These are phyloP conservation scores for Penicillium thymicola DNA, from an alignment of 2,329 filamentous ascomycete species.

Conservation along the genomic window DNA sequence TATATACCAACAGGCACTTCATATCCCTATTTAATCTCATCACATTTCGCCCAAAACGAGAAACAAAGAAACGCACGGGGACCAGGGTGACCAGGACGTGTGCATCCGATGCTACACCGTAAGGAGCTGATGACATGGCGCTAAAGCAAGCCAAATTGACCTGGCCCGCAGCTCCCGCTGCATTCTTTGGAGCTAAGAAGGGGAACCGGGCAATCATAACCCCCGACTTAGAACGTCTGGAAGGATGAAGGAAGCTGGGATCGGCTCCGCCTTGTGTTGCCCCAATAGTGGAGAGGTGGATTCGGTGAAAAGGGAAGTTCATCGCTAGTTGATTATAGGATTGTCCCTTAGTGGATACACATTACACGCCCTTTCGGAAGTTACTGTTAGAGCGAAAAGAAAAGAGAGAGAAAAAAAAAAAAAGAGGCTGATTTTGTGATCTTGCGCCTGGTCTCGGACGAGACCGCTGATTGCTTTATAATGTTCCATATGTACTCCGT, in stretches of 20 bases:
- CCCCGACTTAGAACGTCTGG: constrained; percentile 22
- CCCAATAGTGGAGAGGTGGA: constrained; percentile 6
- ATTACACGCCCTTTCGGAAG: constrained; percentile 9
- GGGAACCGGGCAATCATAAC: constrained; percentile 14
- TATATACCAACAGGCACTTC: not conserved
- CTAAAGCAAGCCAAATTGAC: constrained; percentile 24
- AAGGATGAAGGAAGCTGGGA: constrained; percentile 24
- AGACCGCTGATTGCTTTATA: constrained; percentile 10
- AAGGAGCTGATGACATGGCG: constrained; percentile 24
- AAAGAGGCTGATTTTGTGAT: constrained; percentile 13
- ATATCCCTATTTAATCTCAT: not conserved
- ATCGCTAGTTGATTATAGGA: not conserved
- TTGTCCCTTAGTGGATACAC: not conserved
- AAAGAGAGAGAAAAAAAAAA: not conserved
- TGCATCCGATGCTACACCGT: constrained; percentile 20
- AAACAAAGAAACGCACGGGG: constrained; percentile 5
- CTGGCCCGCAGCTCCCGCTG: constrained; percentile 20
- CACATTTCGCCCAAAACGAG: not conserved
- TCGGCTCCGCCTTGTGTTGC: constrained; percentile 12
- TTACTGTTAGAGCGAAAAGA: constrained; percentile 7
- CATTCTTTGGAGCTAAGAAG: constrained; percentile 15
- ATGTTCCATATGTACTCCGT: not conserved
- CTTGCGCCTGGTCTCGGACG: constrained; percentile 15
- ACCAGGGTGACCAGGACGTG: constrained; percentile 1
- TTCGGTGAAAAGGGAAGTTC: not conserved